Base-by-base conservation (phyloP, 1,284 basidiomycete species). In the Violaceomyces palustris region DNA sequence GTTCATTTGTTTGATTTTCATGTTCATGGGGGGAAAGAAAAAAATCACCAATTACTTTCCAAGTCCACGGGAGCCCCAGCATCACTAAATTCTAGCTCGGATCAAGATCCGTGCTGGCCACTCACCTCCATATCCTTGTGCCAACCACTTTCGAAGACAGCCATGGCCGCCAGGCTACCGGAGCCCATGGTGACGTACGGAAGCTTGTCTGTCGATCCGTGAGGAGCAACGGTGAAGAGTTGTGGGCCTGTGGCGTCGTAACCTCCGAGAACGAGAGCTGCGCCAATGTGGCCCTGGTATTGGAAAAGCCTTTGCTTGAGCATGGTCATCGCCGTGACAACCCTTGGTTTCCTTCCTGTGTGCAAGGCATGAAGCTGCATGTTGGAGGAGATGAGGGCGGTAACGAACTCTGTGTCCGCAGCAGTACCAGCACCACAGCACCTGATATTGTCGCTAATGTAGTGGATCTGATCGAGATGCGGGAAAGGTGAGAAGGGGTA, bases 101-200 rank as follows among this genome's bases (percentile, higher is more conserved):
- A n/a, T n/a, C n/a, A n/a, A n/a, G n/a, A n/a, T n/a, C n/a, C n/a
- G n/a, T n/a, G 38, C 15, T 12, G 18, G 8, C 21, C 6, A 45
- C 59, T 36, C 48, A 61, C 61, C 64, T 82, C 80, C 83, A 98
- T 83, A 72, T 88, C 78, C 30, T 88, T 80, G 67, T 79, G 80
- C 91, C 91, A 99, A 11, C 79, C 75, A 42, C 81, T 83, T 74
- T 99, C 94, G 64, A 99, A 98, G 11, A 98, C 86, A 12, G 92
- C 89, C 94, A 99, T 99, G 19, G 93, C 94, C 2, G 94, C 94
- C 37, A 97, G 79, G 65, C 83, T 86, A 51, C 94, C 94, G 4
- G 87, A 91, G 25, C 94, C 94, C 93, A 98, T 98, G 0, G 94
- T 97, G 24, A 98, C 93, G 68, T 96, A 99, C 0, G 94, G 94